Evolutionary conservation across 2,329 filamentous ascomycete species (phyloP), one percentile per base, ranked within the genome.

Genomic region (Epichloe brachyelytri): DNA sequence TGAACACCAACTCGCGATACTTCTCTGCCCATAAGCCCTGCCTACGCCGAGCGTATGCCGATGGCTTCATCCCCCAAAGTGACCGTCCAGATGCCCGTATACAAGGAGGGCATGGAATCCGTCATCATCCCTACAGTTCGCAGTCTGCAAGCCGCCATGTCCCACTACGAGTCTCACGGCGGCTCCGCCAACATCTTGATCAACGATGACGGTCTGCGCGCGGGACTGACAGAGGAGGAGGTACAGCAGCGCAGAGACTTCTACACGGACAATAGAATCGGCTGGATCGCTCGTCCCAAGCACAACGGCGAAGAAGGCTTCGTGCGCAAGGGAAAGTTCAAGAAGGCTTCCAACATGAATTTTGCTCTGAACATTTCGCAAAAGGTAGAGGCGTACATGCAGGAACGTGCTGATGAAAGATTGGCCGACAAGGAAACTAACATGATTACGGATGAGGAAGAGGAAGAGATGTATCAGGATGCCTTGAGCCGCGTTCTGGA

Each of bases 281-380:
- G 72, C 30, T 57, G 72, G 67, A 71, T 72, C 19, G 67, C 72
- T 1, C 67, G 75, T n/a, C 71, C 71, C 5, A 65, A 63, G 47
- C 69, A 75, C 53, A 72, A 72, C 53, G 67, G 69, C 11, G 68
- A 72, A 30, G 71, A 71, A 50, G 67, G 70, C 22, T 81, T 78
- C 58, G 54, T 75, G 17, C 71, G 79, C 39, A 71, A 70, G 39
- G 82, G 82, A 50, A 84, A 84, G 62, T 85, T 85, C 70, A 85
- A 85, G 69, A 85, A 85, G 66, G 81, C 82, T 1, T 85, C 81
- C 30, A 87, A 87, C 68, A 86, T 87, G 83, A 87, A 86, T 63
- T 86, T 81, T 59, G 82, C 75, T 3, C 69, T 86, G 52, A 76
- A 75, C 57, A 67, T 84, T 48, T 80, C 77, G 37, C 76, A 78